Evolutionary conservation across 1,284 basidiomycete genomes (phyloP), one percentile per base, ranked within the genome.

Genomic region (Takashimella tepidaria): DNA sequence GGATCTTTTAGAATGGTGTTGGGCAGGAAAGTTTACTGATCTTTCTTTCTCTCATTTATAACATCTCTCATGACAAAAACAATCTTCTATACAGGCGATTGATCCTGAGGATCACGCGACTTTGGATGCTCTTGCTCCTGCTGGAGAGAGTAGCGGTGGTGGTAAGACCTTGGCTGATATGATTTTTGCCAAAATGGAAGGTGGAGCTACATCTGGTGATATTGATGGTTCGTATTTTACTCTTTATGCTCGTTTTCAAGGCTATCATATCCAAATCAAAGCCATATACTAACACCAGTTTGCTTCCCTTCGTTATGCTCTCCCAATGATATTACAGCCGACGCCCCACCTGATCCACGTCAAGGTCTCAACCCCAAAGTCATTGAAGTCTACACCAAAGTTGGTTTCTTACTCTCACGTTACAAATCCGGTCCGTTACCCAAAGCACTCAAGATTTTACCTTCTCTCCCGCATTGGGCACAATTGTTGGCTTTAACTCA

Each of bases 381-480:
- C 24, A 87, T 97, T 20, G 92, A 96, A 68, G 86, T 93, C 10
- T 99, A 98, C 74, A 85, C 85, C 66, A 97, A 95, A 79, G 84
- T 96, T 51, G 95, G 92, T 25, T 79, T 83, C 61, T 85, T 95
- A 57, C 82, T 98, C 27, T 87, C 84, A 44, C 85, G 87, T 52
- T 98, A 99, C 81, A 93, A 90, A 69, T 96, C 93, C 6, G 95
- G 95, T 2, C 87, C 92, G 1, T 80, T 99, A 0, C 96, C 96
- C 19, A 98, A 98, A 78, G 83, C 92, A 1, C 95, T 99, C 84
- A 98, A 98, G 80, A 91, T 99, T 55, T 88, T 99, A 26, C 96
- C 96, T 3, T 90, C 93, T 4, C 84, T 98, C 21, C 89, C 91
- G 5, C 87, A 90, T 60, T 99, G 96, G 96, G 92, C 93, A 6